These are phyloP conservation scores for Mycena haematopus DNA, from an alignment of 768 basidiomycete species.

Conservation along the genomic window DNA sequence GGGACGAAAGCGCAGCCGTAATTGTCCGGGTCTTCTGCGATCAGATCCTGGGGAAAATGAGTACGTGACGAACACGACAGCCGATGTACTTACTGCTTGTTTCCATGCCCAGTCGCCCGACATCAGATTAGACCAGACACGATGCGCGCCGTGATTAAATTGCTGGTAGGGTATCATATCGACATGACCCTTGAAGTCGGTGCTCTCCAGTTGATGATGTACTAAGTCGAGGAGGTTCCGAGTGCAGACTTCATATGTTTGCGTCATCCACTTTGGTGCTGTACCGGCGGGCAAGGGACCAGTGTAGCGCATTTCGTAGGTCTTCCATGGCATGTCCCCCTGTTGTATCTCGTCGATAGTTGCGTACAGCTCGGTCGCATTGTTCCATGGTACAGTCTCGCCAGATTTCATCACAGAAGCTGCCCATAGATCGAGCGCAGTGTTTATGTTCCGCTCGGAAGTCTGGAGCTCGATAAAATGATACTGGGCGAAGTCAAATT, in stretches of 20 bases:
- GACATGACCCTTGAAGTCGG: conserved; percentile 32
- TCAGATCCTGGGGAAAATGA: background rate
- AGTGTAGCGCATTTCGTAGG: conserved; percentile 16
- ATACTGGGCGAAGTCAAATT: conserved; percentile 28
- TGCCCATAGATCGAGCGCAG: conserved; percentile 27
- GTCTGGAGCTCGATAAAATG: conserved; percentile 28
- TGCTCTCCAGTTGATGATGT: conserved; percentile 32
- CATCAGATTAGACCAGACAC: conserved; percentile 41
- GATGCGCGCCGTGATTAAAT: conserved; percentile 30
- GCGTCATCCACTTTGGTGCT: conserved; percentile 10
- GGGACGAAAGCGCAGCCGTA: conserved; percentile 32
- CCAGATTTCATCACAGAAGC: conserved; percentile 17
- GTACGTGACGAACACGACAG: background rate
- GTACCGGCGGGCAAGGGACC: background rate
- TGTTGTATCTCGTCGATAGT: conserved; percentile 32
- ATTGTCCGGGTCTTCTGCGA: conserved; percentile 2
- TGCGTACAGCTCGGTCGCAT: conserved; percentile 20
- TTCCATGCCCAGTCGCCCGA: conserved; percentile 43
- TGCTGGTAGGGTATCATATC: conserved; percentile 35
- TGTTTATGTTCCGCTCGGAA: conserved; percentile 24
- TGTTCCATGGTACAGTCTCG: background rate
- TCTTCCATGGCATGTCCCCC: conserved; percentile 32
- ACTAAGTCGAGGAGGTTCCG: conserved; percentile 31
- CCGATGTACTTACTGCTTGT: conserved; percentile 37
- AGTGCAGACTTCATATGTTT: conserved; percentile 8